Conservation (phyloP, 179 eudicot species). For the Camellia oleifera region DNA sequence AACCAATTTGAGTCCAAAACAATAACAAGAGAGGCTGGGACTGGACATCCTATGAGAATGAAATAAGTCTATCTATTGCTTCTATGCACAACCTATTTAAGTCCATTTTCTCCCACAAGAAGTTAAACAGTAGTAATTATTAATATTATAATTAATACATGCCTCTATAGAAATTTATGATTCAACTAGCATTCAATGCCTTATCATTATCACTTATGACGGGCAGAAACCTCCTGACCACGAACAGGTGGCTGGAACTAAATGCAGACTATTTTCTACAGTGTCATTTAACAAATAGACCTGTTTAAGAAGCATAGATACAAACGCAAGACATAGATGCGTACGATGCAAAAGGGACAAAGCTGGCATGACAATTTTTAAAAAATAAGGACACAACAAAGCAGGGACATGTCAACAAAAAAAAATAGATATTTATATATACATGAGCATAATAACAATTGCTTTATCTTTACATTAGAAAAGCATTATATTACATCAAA, state of each 20-base stretch:
- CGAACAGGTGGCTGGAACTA: no score
- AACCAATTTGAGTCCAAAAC: neutral
- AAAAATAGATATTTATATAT: no score
- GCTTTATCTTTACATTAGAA: no score
- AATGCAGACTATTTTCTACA: neutral
- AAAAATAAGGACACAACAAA: no score
- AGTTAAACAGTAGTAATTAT: neutral
- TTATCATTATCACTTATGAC: neutral
- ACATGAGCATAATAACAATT: no score
- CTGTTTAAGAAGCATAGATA: no score
- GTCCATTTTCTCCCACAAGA: neutral
- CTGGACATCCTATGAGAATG: neutral
- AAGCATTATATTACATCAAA: no score
- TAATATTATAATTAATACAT: neutral
- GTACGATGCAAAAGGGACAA: no score
- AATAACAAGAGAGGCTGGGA: neutral
- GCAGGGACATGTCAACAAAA: no score
- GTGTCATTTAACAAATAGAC: neutral
- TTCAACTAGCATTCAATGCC: neutral
- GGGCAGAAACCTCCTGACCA: no score
- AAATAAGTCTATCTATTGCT: neutral
- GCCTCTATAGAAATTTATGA: neutral
- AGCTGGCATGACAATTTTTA: no score
- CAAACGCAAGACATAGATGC: no score
- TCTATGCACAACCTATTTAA: neutral